Conservation (phyloP, 2,329 filamentous ascomycete genomes). For the Cyphellophora europaea region DNA sequence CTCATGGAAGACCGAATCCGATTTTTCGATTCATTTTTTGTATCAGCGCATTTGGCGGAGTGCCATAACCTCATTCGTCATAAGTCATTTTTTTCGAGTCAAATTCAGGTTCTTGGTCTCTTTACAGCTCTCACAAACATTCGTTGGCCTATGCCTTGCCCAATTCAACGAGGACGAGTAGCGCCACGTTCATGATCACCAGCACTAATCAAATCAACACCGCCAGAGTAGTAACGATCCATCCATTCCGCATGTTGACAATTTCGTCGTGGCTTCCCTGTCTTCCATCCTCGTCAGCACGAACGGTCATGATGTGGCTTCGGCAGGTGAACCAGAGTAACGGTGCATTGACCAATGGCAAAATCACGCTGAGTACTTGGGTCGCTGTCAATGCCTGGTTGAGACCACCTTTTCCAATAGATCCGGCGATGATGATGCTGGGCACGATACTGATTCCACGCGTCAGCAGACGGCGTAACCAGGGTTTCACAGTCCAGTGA, state of each 20-base stretch:
- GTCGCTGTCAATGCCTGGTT: conserved; percentile 63
- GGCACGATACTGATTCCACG: conserved; percentile 73
- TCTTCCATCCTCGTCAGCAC: conserved; percentile 5
- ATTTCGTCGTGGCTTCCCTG: background rate
- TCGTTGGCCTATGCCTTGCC: conserved; percentile 40
- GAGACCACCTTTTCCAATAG: conserved; percentile 62
- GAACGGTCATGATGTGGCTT: conserved; percentile 69
- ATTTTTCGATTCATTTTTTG: too few relatives aligned
- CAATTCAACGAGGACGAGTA: conserved; percentile 56
- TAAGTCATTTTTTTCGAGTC: background rate
- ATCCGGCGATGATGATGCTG: conserved; percentile 72
- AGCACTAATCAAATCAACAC: conserved; percentile 64
- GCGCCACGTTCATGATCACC: conserved; percentile 68
- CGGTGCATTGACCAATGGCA: conserved; percentile 76
- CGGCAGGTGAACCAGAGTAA: conserved; percentile 78
- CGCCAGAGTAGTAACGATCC: conserved; percentile 51
- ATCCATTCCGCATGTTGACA: conserved; percentile 62
- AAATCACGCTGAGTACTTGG: conserved; percentile 69
- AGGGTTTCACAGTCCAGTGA: conserved; percentile 64
- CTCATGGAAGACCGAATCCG: too few relatives aligned
- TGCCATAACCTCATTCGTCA: too few relatives aligned
- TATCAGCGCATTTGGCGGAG: too few relatives aligned
- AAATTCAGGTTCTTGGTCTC: background rate
- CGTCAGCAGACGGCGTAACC: conserved; percentile 69
- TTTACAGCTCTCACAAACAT: too few relatives aligned